Evolutionary conservation across 1,139 yeast genomes (phyloP).

Genomic region (Suhomyces choctaworum): DNA sequence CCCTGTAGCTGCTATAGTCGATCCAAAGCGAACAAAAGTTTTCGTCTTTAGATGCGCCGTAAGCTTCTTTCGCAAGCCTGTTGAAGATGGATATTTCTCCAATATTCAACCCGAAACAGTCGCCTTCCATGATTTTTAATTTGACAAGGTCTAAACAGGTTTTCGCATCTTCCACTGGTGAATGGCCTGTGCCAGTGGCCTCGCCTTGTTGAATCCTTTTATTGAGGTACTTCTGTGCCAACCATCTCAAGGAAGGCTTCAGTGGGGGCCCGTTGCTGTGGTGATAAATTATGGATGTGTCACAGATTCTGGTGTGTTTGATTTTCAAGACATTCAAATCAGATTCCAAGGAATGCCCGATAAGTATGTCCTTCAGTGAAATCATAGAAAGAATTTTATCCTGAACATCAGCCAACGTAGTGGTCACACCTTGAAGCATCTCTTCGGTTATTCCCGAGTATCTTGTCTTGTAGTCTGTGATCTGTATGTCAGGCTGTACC

Average conservation of each 20-base stretch:
- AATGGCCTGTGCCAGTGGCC: conserved; percentile 64
- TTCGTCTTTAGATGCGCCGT: neutral
- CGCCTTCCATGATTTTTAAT: conserved; percentile 66
- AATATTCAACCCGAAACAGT: conserved; percentile 57
- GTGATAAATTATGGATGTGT: conserved; percentile 64
- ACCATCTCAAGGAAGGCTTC: conserved; percentile 73
- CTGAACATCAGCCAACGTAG: conserved; percentile 70
- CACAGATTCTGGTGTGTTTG: conserved; percentile 66
- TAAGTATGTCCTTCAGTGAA: conserved; percentile 53
- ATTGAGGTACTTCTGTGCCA: conserved; percentile 56
- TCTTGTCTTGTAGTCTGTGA: conserved; percentile 75
- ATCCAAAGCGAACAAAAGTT: conserved; percentile 37
- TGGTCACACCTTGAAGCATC: conserved; percentile 58
- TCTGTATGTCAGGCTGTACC: conserved; percentile 74
- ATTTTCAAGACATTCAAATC: conserved; percentile 62
- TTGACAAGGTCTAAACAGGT: conserved; percentile 80
- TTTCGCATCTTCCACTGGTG: conserved; percentile 80
- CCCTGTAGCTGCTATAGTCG: conserved; percentile 29
- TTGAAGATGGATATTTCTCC: conserved; percentile 36
- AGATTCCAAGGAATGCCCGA: conserved; percentile 75
- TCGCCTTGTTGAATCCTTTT: conserved; percentile 62
- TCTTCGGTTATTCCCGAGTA: conserved; percentile 88
- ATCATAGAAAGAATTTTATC: conserved; percentile 46
- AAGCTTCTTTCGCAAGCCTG: conserved; percentile 18
- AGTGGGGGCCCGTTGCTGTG: conserved; percentile 79